Conservation (phyloP, 306 rosid genomes). For the Alnus rubra region DNA sequence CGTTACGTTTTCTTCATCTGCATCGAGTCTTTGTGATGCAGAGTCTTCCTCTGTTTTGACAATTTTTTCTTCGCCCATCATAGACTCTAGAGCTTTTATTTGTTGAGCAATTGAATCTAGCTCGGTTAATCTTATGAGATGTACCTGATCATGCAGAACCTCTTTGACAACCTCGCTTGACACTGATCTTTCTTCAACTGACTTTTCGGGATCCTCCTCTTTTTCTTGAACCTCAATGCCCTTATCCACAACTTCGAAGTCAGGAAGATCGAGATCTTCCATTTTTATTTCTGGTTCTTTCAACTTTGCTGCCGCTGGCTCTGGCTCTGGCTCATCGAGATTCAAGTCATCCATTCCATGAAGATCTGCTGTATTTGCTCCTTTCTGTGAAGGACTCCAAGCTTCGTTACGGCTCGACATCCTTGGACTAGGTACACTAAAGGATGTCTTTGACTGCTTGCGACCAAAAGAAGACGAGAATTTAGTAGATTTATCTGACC, state of each 20-base stretch:
- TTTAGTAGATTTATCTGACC: constrained; percentile 41
- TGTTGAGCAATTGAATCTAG: constrained; percentile 92
- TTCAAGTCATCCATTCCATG: constrained; percentile 86
- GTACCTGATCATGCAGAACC: constrained; percentile 61
- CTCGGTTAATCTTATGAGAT: constrained; percentile 57
- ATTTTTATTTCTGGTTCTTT: constrained; percentile 49
- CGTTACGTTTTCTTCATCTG: constrained; percentile 84
- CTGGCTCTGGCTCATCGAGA: constrained; percentile 92
- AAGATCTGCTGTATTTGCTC: constrained; percentile 33
- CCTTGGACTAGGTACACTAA: constrained; percentile 90
- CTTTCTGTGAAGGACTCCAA: constrained; percentile 66
- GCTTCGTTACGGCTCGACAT: constrained; percentile 56
- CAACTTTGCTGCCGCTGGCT: constrained; percentile 40
- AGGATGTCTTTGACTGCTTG: constrained; percentile 84
- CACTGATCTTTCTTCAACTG: constrained; percentile 44
- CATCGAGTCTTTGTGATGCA: constrained; percentile 62
- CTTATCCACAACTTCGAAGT: constrained; percentile 85
- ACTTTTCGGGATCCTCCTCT: constrained; percentile 47
- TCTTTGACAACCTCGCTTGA: constrained; percentile 82
- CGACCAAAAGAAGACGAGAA: constrained; percentile 55
- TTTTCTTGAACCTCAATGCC: constrained; percentile 81
- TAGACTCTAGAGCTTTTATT: constrained; percentile 87
- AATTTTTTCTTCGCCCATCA: constrained; percentile 60
- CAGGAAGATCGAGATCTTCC: constrained; percentile 85
- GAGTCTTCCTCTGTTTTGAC: constrained; percentile 47